A percentile compares a stretch with the other conserved stretches of the same genome.
Evolutionary conservation across 2,329 filamentous ascomycete genomes (phyloP).

Genomic region (Lecanoromycetidae sp.): DNA sequence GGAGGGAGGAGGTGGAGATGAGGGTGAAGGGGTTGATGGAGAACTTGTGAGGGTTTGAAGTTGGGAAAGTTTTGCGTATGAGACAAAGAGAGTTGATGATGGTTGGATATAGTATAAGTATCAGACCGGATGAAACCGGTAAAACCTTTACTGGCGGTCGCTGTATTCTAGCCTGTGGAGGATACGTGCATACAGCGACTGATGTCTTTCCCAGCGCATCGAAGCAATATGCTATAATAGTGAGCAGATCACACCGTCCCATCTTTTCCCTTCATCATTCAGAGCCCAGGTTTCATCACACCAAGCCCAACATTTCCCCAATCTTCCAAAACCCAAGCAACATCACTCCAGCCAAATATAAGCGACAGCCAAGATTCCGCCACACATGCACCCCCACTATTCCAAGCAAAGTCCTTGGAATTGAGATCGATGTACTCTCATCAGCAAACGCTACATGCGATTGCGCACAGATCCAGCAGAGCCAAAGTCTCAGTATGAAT

Average conservation of each 20-base stretch:
- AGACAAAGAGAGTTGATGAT: background rate
- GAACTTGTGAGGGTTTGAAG: background rate
- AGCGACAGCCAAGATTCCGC: no score
- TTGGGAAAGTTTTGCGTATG: background rate
- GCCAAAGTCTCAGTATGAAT: conserved; percentile 12
- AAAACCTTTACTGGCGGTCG: no score
- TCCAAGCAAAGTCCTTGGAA: background rate
- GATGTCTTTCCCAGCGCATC: no score
- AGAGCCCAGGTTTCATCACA: no score
- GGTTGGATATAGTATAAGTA: background rate
- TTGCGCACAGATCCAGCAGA: conserved; percentile 2
- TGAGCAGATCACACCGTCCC: no score
- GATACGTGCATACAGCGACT: no score
- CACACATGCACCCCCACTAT: background rate
- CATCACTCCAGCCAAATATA: no score
- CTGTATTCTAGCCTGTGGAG: background rate
- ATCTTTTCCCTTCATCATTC: no score
- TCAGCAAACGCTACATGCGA: background rate
- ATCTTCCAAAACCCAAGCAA: no score
- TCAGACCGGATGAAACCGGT: background rate
- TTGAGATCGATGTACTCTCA: background rate
- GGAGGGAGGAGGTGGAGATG: conserved; percentile 8
- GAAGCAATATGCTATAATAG: no score
- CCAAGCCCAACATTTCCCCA: no score
- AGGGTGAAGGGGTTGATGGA: conserved; percentile 9